These are phyloP conservation scores for Cadophora sp. DNA, from an alignment of 2,329 filamentous ascomycete species.

Conservation along the genomic window DNA sequence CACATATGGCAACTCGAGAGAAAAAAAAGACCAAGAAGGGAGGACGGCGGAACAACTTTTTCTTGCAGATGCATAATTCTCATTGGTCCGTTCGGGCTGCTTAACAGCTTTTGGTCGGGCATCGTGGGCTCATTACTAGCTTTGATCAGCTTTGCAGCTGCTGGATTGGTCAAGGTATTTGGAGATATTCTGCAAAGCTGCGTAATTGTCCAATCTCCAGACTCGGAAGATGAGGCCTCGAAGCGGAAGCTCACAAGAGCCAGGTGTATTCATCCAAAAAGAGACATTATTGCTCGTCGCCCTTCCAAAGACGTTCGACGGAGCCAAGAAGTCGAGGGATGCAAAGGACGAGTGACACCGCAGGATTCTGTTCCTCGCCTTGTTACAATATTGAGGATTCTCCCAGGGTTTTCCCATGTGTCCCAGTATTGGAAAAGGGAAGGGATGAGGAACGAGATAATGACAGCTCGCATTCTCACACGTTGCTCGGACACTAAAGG, in stretches of 20 bases:
- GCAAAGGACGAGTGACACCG: slow-evolving; percentile 1
- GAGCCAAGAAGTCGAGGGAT: not conserved
- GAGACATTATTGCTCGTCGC: not conserved
- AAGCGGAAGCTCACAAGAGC: slow-evolving; percentile 10
- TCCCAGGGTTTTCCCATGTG: not conserved
- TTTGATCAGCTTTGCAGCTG: slow-evolving; percentile 8
- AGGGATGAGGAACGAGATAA: not conserved
- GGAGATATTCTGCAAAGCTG: not conserved
- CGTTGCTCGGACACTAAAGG: not conserved
- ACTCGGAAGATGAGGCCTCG: not conserved
- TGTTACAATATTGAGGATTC: slow-evolving; percentile 7
- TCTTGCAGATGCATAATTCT: slow-evolving; percentile 14
- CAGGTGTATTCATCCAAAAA: not conserved
- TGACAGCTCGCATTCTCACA: slow-evolving; percentile 3
- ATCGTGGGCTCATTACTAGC: not conserved
- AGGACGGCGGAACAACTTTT: not conserved
- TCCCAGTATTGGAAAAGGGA: slow-evolving; percentile 8
- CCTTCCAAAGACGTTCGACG: not conserved
- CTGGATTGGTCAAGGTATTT: not conserved
- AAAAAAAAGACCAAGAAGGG: slow-evolving; percentile 9
- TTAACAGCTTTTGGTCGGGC: not conserved
- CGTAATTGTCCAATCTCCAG: not conserved
- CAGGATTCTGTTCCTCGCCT: slow-evolving; percentile 1
- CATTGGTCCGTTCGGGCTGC: not conserved
- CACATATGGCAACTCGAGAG: not conserved